Conservation (phyloP, 371 early-diverging fungal genomes). For the Chytridiales sp. region DNA sequence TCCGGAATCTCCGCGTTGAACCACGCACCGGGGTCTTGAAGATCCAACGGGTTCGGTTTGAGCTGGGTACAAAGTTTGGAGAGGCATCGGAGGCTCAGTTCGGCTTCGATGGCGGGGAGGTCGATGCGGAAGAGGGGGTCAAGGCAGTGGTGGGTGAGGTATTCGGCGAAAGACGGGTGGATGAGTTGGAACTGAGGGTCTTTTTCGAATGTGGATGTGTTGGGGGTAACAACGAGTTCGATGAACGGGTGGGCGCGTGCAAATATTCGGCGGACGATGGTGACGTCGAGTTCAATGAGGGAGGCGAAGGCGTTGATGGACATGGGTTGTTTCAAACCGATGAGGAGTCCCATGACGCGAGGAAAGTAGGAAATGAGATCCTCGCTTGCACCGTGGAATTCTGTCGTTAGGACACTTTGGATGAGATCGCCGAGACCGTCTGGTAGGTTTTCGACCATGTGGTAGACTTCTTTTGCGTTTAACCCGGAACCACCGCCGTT, state of each 20-base stretch:
- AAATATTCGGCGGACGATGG: constrained; percentile 3
- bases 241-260: not conserved
- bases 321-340: constrained; percentile 8
- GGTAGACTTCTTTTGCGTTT: too few species aligned
- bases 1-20: constrained; percentile 27
- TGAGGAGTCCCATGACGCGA: constrained; percentile 5
- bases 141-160: constrained; percentile 14
- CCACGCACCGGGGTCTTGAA: constrained; percentile 26
- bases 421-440: too few species aligned
- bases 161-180: constrained; percentile 21
- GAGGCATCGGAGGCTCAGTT: constrained; percentile 12
- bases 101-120: not conserved
- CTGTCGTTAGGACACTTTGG: too few species aligned
- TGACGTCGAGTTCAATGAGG: constrained; percentile 3
- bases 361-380: constrained; percentile 5
- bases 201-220: not conserved
- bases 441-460: too few species aligned
- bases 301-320: constrained; percentile 5
- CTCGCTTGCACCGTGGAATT: too few species aligned
- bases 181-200: constrained; percentile 5
- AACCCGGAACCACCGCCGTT: too few species aligned
- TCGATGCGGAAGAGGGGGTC: constrained; percentile 23
- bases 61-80: not conserved
- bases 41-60: constrained; percentile 24
- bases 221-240: not conserved